phyloP scores from a whole-genome alignment of 345 rosid genomes.

The Orychophragmus violaceus region DNA sequence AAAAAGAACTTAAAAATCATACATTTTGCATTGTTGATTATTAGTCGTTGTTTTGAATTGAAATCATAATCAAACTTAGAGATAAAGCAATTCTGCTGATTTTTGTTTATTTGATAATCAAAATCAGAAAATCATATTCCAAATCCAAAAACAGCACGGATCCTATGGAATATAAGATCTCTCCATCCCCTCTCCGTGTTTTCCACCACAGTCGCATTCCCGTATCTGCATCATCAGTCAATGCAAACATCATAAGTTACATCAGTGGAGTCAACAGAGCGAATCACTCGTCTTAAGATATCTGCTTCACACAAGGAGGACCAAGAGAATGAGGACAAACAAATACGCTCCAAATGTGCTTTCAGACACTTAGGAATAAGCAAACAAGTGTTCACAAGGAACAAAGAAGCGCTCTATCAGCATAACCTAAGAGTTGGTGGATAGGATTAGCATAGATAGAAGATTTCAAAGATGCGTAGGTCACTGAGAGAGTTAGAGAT shows the following conservation, averaged over 20 bases:
- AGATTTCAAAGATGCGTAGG: neutral
- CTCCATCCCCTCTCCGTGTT: conserved; percentile 97
- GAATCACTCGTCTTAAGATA: neutral
- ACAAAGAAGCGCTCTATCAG: neutral
- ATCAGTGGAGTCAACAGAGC: neutral
- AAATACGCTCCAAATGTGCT: neutral
- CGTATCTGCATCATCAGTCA: conserved; percentile 63
- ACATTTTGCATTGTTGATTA: conserved; percentile 20
- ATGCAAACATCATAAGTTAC: neutral
- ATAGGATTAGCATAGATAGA: neutral
- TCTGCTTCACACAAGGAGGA: neutral
- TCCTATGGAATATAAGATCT: conserved; percentile 76
- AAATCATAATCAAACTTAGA: conserved; percentile 8
- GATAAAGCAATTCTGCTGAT: conserved; percentile 17
- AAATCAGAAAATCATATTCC: conserved; percentile 42
- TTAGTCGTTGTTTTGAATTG: conserved; percentile 1
- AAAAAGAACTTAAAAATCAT: neutral
- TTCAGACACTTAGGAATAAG: neutral
- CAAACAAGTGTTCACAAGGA: neutral
- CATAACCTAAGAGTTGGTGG: neutral
- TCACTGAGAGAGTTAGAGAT: neutral
- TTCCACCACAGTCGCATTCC: conserved; percentile 87
- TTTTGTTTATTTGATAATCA: conserved; percentile 11
- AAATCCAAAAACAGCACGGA: conserved; percentile 86
- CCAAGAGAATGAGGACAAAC: neutral